Evolutionary conservation across 2,329 filamentous ascomycete species (phyloP), one percentile per base, ranked within the genome.

Genomic region (Trichophaea hybrida): DNA sequence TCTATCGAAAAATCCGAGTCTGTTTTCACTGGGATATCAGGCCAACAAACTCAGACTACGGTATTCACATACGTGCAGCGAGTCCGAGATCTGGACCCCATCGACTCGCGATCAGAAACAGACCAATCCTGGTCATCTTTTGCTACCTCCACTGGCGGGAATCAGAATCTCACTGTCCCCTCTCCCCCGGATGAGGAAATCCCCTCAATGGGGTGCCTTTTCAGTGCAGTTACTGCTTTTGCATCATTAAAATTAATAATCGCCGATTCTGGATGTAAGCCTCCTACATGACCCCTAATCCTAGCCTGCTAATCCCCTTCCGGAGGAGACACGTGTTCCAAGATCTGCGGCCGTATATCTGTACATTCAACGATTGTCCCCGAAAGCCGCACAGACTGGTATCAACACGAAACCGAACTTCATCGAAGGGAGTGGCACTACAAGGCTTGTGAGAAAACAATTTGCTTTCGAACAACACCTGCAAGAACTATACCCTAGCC

Each of bases 181-280:
- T 58, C 69, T 17, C 69, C 69, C 2, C 63, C 64, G 2, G 63
- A 64, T 33, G 58, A 31, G 8, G 33, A 32, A 51, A 66, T 31
- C 63, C 64, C 7, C 53, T 58, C 12, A 55, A 66, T 12, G 61
- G 66, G 6, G 59, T 69, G 1, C 64, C 65, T n/a, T 72, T 69
- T 53, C 66, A 70, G 56, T 72, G 69, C 40, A 69, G 70, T 31
- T 59, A 70, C 13, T 71, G 70, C 56, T 70, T 63, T 55, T 63
- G 59, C 12, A 2, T 54, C 32, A 35, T 34, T 3, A 54, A 33
- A 37, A 31, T 54, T 8, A 2, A 12, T 13, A 54, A 32, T 24
- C 50, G 7, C 31, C 24, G 7, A 13, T 12, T 2, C 35, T 54
- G 50, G 50, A 54, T 12, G 50, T 54, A 50, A 13, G 46, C 24